Percentiles rank a stretch among this genome's conserved stretches.
These are phyloP conservation scores for Falciphora oryzae DNA, from an alignment of 2,329 filamentous ascomycete genomes.

Conservation along the genomic window DNA sequence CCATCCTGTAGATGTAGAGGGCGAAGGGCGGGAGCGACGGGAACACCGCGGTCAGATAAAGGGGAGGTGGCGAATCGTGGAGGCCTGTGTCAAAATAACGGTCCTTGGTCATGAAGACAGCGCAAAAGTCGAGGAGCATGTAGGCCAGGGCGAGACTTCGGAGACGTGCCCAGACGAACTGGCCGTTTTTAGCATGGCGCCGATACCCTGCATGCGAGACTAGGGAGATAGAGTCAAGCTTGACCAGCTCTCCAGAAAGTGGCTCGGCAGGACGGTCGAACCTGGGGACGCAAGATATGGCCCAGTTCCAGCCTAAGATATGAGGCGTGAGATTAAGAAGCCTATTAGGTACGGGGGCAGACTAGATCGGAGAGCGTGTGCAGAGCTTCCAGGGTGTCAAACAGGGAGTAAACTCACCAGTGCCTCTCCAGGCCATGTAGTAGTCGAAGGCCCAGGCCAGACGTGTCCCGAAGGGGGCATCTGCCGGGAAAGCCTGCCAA, in stretches of 20 bases:
- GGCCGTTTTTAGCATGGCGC: constrained; percentile 33
- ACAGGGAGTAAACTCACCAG: constrained; percentile 33
- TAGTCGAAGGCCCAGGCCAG: constrained; percentile 53
- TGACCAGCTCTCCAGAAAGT: constrained; percentile 30
- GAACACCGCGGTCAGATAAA: constrained; percentile 18
- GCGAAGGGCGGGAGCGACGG: constrained; percentile 31
- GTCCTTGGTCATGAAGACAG: constrained; percentile 65
- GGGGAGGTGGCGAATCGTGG: constrained; percentile 34
- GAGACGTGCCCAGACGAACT: constrained; percentile 41
- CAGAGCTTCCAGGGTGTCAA: background rate
- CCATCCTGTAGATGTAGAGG: constrained; percentile 49
- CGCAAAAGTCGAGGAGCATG: constrained; percentile 63
- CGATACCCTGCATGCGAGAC: constrained; percentile 40
- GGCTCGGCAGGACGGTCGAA: constrained; percentile 37
- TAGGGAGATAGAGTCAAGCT: constrained; percentile 35
- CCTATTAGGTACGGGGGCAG: background rate
- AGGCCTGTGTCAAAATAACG: constrained; percentile 64
- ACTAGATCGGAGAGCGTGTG: too few species aligned
- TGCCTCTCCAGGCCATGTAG: constrained; percentile 46
- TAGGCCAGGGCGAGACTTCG: constrained; percentile 50
- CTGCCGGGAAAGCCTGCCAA: constrained; percentile 54
- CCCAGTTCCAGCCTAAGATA: constrained; percentile 50
- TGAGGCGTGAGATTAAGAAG: background rate
- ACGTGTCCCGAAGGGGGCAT: constrained; percentile 41
- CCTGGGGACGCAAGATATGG: constrained; percentile 41